A percentile compares a stretch with the other conserved stretches of the same genome.
These are phyloP conservation scores for Babesia sp. DNA, from an alignment of 169 alveolate species.

Conservation along the genomic window DNA sequence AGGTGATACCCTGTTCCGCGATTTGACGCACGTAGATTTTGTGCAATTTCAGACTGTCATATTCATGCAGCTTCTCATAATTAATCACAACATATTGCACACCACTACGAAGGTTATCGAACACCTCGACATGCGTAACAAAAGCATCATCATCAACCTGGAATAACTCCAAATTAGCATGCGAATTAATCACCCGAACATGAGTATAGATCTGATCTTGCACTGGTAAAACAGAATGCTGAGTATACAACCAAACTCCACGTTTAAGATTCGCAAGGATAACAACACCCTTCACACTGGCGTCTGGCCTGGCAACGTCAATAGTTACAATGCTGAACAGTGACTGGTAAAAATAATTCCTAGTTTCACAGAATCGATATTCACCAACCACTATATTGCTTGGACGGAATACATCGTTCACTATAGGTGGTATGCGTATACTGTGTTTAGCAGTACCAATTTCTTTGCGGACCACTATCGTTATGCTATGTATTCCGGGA, in stretches of 20 bases:
- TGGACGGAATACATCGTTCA: background rate
- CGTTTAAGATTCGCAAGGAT: background rate
- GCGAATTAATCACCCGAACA: background rate
- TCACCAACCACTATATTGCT: background rate
- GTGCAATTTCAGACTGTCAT: no score
- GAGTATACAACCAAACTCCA: constrained; percentile 1
- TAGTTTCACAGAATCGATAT: background rate
- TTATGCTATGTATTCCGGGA: background rate
- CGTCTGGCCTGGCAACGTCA: background rate
- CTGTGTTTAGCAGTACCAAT: background rate
- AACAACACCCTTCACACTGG: background rate
- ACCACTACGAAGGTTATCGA: background rate
- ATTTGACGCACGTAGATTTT: no score
- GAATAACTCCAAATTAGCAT: background rate
- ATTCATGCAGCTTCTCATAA: no score
- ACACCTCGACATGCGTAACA: background rate
- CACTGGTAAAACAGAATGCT: background rate
- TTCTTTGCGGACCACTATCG: background rate
- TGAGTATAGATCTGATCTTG: background rate
- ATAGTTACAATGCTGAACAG: background rate
- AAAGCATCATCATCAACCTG: background rate
- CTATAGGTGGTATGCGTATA: constrained; percentile 1
- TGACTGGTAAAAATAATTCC: background rate
- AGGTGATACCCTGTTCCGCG: no score
- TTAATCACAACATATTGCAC: background rate